A percentile compares a stretch with the other conserved stretches of the same genome.
Evolutionary conservation across 1,139 yeast genomes (phyloP).

Genomic region (Yamadazyma triangularis): DNA sequence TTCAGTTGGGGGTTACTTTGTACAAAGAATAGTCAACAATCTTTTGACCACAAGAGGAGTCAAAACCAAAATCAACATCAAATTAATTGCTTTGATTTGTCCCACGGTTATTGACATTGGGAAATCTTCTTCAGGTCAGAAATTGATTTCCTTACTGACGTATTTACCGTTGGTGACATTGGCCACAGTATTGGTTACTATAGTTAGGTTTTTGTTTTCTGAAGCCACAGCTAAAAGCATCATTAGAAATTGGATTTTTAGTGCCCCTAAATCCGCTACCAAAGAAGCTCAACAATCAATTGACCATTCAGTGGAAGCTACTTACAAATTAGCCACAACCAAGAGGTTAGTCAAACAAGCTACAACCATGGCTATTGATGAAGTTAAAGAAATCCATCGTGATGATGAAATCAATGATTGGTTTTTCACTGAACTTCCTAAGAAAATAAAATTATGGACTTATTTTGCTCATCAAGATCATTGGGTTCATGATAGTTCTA

Average conservation of each 20-base stretch:
- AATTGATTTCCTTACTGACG: slow-evolving; percentile 26
- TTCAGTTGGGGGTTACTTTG: slow-evolving; percentile 58
- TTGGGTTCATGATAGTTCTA: slow-evolving; percentile 54
- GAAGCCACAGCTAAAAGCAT: slow-evolving; percentile 16
- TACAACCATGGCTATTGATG: slow-evolving; percentile 53
- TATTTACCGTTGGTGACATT: slow-evolving; percentile 30
- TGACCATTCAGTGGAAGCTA: slow-evolving; percentile 38
- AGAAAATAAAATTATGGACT: slow-evolving; percentile 39
- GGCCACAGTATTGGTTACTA: slow-evolving; percentile 16
- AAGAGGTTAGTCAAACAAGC: slow-evolving; percentile 46
- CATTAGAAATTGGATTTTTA: slow-evolving; percentile 18
- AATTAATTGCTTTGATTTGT: slow-evolving; percentile 55
- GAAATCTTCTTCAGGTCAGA: slow-evolving; percentile 45
- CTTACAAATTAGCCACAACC: slow-evolving; percentile 36
- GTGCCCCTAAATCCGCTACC: slow-evolving; percentile 17
- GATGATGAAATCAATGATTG: slow-evolving; percentile 42
- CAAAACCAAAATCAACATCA: slow-evolving; percentile 14
- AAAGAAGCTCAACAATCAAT: slow-evolving; percentile 21
- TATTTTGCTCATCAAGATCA: slow-evolving; percentile 55
- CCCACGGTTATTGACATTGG: slow-evolving; percentile 61
- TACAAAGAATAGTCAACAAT: too few relatives aligned
- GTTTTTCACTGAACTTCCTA: slow-evolving; percentile 37
- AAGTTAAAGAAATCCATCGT: slow-evolving; percentile 44
- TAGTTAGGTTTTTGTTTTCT: slow-evolving; percentile 19
- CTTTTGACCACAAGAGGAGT: slow-evolving; percentile 15